phyloP scores from a whole-genome alignment of 306 rosid species.

The Quercus gilva region DNA sequence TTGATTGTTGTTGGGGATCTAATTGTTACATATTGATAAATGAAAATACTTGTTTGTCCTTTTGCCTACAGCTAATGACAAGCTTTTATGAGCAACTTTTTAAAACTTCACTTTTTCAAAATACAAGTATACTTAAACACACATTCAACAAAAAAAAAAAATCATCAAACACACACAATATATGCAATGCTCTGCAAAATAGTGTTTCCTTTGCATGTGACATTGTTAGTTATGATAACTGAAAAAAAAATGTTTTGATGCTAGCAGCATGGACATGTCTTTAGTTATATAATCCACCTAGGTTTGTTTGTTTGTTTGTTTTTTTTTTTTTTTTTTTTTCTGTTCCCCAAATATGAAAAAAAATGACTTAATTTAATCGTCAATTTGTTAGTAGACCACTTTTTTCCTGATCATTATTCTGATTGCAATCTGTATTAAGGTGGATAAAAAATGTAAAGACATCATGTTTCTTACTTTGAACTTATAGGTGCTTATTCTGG shows the following conservation, averaged over 20 bases:
- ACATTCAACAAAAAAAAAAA: too few species aligned
- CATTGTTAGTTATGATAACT: not conserved
- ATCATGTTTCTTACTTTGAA: not conserved
- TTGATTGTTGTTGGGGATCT: constrained; percentile 13
- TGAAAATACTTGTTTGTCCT: not conserved
- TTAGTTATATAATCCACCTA: not conserved
- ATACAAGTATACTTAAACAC: too few species aligned
- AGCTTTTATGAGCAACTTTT: too few species aligned
- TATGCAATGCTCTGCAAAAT: not conserved
- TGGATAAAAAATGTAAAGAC: not conserved
- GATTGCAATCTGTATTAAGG: not conserved
- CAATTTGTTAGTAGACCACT: not conserved
- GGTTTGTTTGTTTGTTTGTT: not conserved
- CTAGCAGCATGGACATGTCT: not conserved
- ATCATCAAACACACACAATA: too few species aligned
- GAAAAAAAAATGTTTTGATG: not conserved
- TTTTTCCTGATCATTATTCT: not conserved
- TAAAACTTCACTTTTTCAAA: too few species aligned
- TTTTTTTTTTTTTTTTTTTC: too few species aligned
- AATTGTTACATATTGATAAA: constrained; percentile 9
- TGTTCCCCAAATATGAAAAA: too few species aligned
- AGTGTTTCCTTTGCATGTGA: not conserved
- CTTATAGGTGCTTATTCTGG: not conserved
- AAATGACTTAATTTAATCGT: not conserved
- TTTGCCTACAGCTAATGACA: too few species aligned